Conservation (phyloP, 345 rosid species). For the Zanthoxylum bungeanum region DNA sequence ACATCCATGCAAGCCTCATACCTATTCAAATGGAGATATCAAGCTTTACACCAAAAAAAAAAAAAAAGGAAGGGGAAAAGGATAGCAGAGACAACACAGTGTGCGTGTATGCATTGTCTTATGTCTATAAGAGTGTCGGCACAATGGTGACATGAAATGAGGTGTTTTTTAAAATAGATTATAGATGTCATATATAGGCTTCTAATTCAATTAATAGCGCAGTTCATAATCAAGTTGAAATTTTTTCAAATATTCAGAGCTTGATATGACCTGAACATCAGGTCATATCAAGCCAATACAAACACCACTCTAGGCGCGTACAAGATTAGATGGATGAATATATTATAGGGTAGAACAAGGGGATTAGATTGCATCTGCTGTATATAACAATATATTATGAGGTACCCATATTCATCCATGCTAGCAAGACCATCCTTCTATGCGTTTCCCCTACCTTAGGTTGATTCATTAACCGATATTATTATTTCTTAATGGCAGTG, state of each 20-base stretch:
- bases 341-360: not conserved
- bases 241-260: not conserved
- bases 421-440: not conserved
- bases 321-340: not conserved
- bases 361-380: not conserved
- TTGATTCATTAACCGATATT: not conserved
- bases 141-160: not conserved
- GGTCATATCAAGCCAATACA: not conserved
- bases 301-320: not conserved
- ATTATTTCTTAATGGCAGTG: not conserved
- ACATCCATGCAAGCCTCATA: constrained; percentile 83
- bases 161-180: not conserved
- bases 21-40: constrained; percentile 34
- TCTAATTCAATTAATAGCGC: not conserved
- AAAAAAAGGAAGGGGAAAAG: not conserved
- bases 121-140: not conserved
- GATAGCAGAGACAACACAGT: not conserved
- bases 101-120: not conserved
- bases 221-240: not conserved
- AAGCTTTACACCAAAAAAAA: constrained; percentile 1
- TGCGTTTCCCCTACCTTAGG: not conserved
- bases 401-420: not conserved
- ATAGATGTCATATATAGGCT: not conserved
- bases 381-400: not conserved
- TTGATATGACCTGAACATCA: not conserved